Evolutionary conservation across 179 eudicot species (phyloP).

Genomic region (Patellifolia procumbens): DNA sequence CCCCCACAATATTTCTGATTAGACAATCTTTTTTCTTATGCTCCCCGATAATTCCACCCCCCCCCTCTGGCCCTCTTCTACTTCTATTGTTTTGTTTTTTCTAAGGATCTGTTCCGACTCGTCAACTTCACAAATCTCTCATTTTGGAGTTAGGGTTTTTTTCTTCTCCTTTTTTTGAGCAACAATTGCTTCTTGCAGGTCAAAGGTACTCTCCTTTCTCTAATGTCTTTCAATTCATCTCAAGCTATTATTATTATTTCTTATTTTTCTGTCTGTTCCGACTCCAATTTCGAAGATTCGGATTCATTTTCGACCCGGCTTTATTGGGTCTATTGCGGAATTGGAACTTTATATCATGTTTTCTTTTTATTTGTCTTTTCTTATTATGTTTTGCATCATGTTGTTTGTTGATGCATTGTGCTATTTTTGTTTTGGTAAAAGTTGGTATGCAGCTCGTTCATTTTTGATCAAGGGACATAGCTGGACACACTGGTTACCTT

Average conservation of each 20-base stretch:
- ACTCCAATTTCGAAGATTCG: neutral
- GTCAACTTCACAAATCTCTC: neutral
- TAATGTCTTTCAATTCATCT: neutral
- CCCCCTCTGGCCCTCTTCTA: too few relatives aligned
- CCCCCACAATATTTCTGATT: too few relatives aligned
- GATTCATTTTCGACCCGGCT: neutral
- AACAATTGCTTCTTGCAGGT: neutral
- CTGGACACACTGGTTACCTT: neutral
- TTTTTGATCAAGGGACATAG: neutral
- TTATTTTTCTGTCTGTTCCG: neutral
- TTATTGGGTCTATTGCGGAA: neutral
- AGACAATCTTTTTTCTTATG: too few relatives aligned
- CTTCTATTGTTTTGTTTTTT: neutral
- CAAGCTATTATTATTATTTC: neutral
- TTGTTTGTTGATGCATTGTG: neutral
- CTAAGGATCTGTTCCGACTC: neutral
- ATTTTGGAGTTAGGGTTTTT: neutral
- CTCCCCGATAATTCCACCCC: too few relatives aligned
- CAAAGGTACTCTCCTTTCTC: neutral
- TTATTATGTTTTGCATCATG: neutral
- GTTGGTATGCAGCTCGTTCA: too few relatives aligned
- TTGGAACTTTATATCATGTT: neutral
- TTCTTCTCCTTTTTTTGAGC: neutral
- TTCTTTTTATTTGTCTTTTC: neutral
- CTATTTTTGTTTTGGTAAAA: neutral